A percentile compares a stretch with the other conserved stretches of the same genome.
phyloP scores from a whole-genome alignment of 148 eudicot genomes.

The Silene latifolia region DNA sequence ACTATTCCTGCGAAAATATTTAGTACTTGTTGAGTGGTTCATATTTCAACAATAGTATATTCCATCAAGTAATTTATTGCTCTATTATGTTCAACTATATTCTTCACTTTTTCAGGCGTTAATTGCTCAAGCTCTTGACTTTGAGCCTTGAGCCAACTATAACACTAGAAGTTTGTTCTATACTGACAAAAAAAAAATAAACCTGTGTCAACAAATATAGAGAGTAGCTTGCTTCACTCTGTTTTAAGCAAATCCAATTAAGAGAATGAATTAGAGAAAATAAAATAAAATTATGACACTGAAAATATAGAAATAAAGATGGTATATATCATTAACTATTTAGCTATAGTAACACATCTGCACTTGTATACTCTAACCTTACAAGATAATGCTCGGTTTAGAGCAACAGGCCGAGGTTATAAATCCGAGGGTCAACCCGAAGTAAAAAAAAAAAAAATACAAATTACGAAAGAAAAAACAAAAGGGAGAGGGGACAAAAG shows the following conservation, averaged over 20 bases:
- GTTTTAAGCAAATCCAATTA: no score
- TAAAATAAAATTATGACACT: neutral
- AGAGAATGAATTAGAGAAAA: neutral
- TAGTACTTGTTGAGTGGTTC: neutral
- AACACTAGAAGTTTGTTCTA: no score
- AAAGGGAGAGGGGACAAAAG: constrained; percentile 19
- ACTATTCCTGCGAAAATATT: neutral
- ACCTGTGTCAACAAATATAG: no score
- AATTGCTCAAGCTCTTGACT: neutral
- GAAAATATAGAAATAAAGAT: constrained; percentile 1
- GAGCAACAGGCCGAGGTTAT: constrained; percentile 55
- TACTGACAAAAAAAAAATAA: no score
- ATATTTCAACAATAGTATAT: neutral
- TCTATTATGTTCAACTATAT: neutral
- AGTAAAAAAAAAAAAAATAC: constrained; percentile 1
- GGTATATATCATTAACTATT: constrained; percentile 15
- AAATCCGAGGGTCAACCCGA: constrained; percentile 19
- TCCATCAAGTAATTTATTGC: neutral
- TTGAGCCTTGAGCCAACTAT: neutral
- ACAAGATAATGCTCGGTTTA: constrained; percentile 23
- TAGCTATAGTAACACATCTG: constrained; percentile 41
- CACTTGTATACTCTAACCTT: constrained; percentile 40
- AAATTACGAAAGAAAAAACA: no score
- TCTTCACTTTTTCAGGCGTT: neutral
- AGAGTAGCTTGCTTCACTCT: no score